Evolutionary conservation across 306 rosid genomes (phyloP).

Genomic region (Mucuna pruriens): DNA sequence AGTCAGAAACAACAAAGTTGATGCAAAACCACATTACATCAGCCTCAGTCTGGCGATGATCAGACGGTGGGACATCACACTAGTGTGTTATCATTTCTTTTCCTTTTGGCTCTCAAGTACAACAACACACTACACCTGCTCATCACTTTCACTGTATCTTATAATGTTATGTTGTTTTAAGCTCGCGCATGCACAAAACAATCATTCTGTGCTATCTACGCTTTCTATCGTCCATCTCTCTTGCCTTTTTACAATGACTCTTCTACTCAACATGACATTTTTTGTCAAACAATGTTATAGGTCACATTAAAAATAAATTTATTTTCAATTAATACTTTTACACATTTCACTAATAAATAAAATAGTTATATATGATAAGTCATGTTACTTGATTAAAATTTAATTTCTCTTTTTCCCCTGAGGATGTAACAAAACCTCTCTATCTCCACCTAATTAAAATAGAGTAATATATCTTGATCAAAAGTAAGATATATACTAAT

Average conservation of each 20-base stretch:
- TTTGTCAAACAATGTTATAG: neutral
- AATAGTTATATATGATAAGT: neutral
- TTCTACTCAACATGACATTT: neutral
- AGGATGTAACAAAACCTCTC: too few relatives aligned
- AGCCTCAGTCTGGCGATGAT: constrained; percentile 32
- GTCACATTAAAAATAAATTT: neutral
- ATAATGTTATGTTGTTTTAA: constrained; percentile 47
- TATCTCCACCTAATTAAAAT: too few relatives aligned
- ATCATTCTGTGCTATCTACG: constrained; percentile 52
- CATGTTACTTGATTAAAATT: neutral
- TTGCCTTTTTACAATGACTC: neutral
- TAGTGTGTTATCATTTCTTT: constrained; percentile 45
- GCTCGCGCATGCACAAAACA: constrained; percentile 61
- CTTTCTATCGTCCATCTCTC: constrained; percentile 24
- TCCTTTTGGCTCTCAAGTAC: constrained; percentile 41
- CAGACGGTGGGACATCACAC: constrained; percentile 44
- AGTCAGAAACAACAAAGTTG: constrained; percentile 22
- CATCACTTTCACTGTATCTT: constrained; percentile 35
- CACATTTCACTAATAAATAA: neutral
- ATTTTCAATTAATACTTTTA: neutral
- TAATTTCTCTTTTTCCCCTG: too few relatives aligned
- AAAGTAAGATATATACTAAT: too few relatives aligned
- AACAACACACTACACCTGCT: constrained; percentile 27
- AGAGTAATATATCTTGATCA: too few relatives aligned
- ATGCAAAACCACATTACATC: constrained; percentile 35